A percentile compares a stretch with the other conserved stretches of the same genome.
Evolutionary conservation across 495 filamentous ascomycete species (phyloP).

Genomic region (Podospora anserina): DNA sequence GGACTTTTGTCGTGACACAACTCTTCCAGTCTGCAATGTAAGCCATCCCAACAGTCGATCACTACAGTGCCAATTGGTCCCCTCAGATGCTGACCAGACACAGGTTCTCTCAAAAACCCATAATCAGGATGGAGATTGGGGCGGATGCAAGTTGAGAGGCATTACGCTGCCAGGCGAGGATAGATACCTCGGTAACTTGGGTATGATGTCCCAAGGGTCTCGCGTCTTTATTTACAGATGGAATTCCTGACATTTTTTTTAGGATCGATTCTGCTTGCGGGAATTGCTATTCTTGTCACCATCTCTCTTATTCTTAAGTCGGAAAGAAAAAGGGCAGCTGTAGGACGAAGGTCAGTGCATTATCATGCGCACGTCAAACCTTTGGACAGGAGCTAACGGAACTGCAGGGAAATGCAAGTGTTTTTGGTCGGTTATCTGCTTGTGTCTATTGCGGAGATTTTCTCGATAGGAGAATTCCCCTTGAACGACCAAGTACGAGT

Average conservation of each 20-base stretch:
- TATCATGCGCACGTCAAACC: not conserved
- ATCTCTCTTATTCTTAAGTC: conserved; percentile 69
- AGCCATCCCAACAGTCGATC: conserved; percentile 29
- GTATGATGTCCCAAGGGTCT: conserved; percentile 49
- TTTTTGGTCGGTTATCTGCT: conserved; percentile 86
- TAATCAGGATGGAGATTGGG: conserved; percentile 51
- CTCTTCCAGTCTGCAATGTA: conserved; percentile 95
- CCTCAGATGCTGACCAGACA: conserved; percentile 10
- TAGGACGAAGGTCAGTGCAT: conserved; percentile 74
- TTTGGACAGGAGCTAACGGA: conserved; percentile 24
- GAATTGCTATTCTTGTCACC: conserved; percentile 67
- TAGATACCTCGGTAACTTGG: conserved; percentile 74
- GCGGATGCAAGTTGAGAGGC: conserved; percentile 66
- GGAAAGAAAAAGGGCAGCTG: conserved; percentile 90
- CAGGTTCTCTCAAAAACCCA: conserved; percentile 46
- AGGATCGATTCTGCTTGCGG: conserved; percentile 90
- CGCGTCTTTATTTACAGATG: conserved; percentile 10
- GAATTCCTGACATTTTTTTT: conserved; percentile 14
- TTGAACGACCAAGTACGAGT: conserved; percentile 62
- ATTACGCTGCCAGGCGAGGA: conserved; percentile 61
- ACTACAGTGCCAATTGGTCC: not conserved
- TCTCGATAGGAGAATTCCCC: conserved; percentile 87
- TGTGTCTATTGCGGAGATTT: conserved; percentile 92
- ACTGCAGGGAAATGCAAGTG: conserved; percentile 85
- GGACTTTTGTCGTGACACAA: conserved; percentile 96